phyloP scores from a whole-genome alignment of 2,329 filamentous ascomycete genomes.

The Aspergillus transmontanensis region DNA sequence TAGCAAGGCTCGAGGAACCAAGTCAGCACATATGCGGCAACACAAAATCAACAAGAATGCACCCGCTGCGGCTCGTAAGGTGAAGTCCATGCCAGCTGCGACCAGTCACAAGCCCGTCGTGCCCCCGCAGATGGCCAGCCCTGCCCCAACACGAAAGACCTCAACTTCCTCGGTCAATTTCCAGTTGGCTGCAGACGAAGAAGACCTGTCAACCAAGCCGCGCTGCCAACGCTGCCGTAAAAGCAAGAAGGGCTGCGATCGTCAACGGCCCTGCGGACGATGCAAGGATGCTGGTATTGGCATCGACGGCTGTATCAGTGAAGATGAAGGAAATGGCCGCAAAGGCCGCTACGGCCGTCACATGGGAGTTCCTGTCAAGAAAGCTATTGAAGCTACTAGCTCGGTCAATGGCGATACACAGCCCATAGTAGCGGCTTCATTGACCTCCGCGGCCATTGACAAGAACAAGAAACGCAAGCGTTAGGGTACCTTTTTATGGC shows the following conservation, averaged over 20 bases:
- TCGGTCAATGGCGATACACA: slow-evolving; percentile 60
- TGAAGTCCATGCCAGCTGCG: slow-evolving; percentile 32
- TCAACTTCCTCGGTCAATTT: slow-evolving; percentile 63
- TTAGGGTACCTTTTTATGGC: slow-evolving; percentile 33
- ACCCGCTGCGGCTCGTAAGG: slow-evolving; percentile 38
- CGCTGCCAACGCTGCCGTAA: slow-evolving; percentile 98
- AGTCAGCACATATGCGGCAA: slow-evolving; percentile 28
- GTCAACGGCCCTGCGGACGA: slow-evolving; percentile 89
- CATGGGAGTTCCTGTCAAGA: slow-evolving; percentile 69
- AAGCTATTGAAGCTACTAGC: slow-evolving; percentile 42
- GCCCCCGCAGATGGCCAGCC: slow-evolving; percentile 33
- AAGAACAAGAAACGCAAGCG: slow-evolving; percentile 73
- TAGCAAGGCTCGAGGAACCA: slow-evolving; percentile 32
- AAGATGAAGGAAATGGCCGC: slow-evolving; percentile 95
- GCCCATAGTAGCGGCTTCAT: slow-evolving; percentile 33
- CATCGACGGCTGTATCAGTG: slow-evolving; percentile 91
- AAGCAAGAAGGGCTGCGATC: slow-evolving; percentile 98
- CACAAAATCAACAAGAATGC: slow-evolving; percentile 40
- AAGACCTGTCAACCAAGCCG: slow-evolving; percentile 91
- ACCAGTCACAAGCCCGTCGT: slow-evolving; percentile 45
- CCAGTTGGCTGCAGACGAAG: slow-evolving; percentile 70
- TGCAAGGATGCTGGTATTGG: slow-evolving; percentile 96
- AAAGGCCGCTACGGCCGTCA: slow-evolving; percentile 84
- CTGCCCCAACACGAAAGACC: slow-evolving; percentile 57
- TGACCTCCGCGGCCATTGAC: slow-evolving; percentile 46